Evolutionary conservation across 2,329 filamentous ascomycete species (phyloP), one percentile per base, ranked within the genome.

Genomic region (Leptographium wingfieldii): DNA sequence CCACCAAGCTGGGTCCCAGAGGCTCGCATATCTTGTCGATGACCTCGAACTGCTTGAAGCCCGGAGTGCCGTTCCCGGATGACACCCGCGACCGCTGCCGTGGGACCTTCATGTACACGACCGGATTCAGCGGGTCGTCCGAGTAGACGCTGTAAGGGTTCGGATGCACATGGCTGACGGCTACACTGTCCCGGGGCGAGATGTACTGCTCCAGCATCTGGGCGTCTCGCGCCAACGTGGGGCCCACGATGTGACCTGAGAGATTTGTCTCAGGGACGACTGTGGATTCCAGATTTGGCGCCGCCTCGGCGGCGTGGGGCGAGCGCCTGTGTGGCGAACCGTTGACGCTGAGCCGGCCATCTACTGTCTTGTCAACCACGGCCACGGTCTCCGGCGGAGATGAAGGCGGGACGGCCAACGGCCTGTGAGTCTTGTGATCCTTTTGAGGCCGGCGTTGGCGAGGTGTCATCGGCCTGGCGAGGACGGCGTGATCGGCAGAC

Each of bases 111-210:
- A 59, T 38, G 43, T 59, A 59, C 12, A 59, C 58, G 27, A 59
- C 58, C 31, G 58, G 58, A 46, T 59, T 55, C 5, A 54, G 58
- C 43, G 52, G 58, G 53, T 59, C 58, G 53, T 59, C 58, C 29
- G 58, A 59, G 43, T 59, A 59, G 38, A 59, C 58, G 43, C 58
- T 59, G 53, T 59, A 59, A 10, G 58, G 58, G 25, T 59, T 59
- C 2, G 58, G 58, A 14, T 56, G 58, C 29, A 59, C 53, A 3
- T 59, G 52, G 43, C 53, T 59, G 19, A 59, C 58, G 12, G 51
- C 57, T 12, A 59, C 27, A 14, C 25, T 27, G 14, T 56, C 38
- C 5, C 58, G 52, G 1, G 58, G 58, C 29, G 58, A 55, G n/a
- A 59, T 59, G 43, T 59, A 59, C 53, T 59, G 58, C 27, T 59